Conservation (phyloP, 805 yeast species). For the Ogataea trehalophila region DNA sequence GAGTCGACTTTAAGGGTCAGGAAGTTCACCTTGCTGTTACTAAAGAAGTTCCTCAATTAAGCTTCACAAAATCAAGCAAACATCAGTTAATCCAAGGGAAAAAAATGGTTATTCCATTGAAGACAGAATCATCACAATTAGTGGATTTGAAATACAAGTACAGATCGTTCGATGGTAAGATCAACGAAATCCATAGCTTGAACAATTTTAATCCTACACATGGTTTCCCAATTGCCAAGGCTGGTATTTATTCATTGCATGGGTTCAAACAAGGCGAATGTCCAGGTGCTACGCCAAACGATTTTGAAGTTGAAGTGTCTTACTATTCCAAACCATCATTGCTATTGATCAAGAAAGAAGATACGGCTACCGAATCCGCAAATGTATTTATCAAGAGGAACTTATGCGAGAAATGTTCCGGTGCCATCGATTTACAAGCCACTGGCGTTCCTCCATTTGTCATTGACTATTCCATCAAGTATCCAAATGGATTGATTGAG, state of each 20-base stretch:
- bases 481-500: constrained; percentile 51
- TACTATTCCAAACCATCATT: constrained; percentile 29
- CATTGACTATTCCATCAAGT: constrained; percentile 57
- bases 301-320: constrained; percentile 18
- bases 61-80: constrained; percentile 27
- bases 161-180: constrained; percentile 19
- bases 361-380: neutral
- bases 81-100: constrained; percentile 60
- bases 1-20: constrained; percentile 58
- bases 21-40: constrained; percentile 68
- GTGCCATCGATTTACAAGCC: constrained; percentile 34
- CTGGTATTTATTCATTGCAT: constrained; percentile 39
- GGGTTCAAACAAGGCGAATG: constrained; percentile 42
- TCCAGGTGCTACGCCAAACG: constrained; percentile 33
- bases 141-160: constrained; percentile 30
- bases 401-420: constrained; percentile 24
- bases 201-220: constrained; percentile 18
- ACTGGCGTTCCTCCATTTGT: constrained; percentile 61
- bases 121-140: constrained; percentile 29
- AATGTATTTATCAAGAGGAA: constrained; percentile 8
- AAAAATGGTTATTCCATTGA: constrained; percentile 48
- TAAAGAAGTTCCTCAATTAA: constrained; percentile 55
- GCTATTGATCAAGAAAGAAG: constrained; percentile 6
- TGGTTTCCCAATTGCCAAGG: constrained; percentile 32
- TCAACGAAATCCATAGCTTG: constrained; percentile 5